These are phyloP conservation scores for Pelargonium nanum DNA, from an alignment of 345 rosid species.

Conservation along the genomic window DNA sequence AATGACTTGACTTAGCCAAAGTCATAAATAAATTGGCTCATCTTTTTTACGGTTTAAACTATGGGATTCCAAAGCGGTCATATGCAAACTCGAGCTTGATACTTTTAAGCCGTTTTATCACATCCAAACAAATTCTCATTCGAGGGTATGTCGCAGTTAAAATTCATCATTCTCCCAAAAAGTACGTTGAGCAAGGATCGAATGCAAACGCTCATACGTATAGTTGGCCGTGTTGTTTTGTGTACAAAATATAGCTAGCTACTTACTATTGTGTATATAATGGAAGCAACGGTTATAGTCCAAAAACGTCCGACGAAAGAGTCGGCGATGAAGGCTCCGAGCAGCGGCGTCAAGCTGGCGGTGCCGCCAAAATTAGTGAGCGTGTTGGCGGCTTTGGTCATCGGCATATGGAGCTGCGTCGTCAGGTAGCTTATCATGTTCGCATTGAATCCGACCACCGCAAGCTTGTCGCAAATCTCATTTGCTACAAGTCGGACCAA, in stretches of 20 bases:
- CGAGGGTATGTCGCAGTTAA: too few relatives aligned
- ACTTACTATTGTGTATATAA: conserved; percentile 58
- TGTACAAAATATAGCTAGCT: neutral
- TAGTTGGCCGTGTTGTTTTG: neutral
- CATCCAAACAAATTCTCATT: too few relatives aligned
- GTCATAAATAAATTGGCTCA: too few relatives aligned
- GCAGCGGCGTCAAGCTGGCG: conserved; percentile 67
- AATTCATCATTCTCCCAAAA: too few relatives aligned
- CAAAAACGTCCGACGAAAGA: conserved; percentile 78
- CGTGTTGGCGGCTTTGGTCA: conserved; percentile 93
- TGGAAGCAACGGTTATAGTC: conserved; percentile 62
- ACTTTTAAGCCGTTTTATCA: too few relatives aligned
- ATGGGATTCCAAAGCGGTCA: too few relatives aligned
- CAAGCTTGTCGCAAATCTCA: conserved; percentile 81
- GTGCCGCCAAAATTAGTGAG: conserved; percentile 87
- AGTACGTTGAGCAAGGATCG: neutral
- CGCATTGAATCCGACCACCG: conserved; percentile 68
- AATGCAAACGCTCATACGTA: neutral
- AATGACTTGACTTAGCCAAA: too few relatives aligned
- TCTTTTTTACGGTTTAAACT: too few relatives aligned
- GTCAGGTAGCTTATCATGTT: conserved; percentile 94
- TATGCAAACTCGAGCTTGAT: too few relatives aligned
- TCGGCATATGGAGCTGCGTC: conserved; percentile 67
- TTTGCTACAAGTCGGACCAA: conserved; percentile 36
- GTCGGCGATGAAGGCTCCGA: conserved; percentile 85